Evolutionary conservation across 306 rosid genomes (phyloP).

Genomic region (Pyrus betulifolia): DNA sequence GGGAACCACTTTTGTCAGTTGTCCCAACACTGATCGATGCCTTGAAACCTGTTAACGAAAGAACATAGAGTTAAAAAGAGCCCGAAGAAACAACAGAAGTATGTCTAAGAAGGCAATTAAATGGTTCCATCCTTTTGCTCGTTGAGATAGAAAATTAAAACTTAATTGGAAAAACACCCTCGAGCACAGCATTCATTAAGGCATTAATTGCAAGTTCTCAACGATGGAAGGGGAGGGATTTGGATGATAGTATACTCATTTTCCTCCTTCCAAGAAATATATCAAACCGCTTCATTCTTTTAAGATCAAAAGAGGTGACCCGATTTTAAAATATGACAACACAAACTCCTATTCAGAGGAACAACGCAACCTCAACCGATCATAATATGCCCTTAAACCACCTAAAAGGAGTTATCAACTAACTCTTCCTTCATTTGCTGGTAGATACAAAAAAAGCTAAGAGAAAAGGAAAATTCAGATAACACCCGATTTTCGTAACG

Average conservation of each 20-base stretch:
- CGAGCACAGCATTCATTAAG: not conserved
- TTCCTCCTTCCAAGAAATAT: not conserved
- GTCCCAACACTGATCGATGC: constrained; percentile 35
- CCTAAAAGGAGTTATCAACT: not conserved
- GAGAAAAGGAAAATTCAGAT: not conserved
- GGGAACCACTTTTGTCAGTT: constrained; percentile 19
- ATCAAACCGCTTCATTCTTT: not conserved
- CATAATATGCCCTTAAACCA: not conserved
- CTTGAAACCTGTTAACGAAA: constrained; percentile 53
- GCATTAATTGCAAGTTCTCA: not conserved
- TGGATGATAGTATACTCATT: not conserved
- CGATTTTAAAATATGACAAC: not conserved
- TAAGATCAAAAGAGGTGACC: not conserved
- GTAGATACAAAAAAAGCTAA: not conserved
- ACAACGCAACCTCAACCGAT: not conserved
- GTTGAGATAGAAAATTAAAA: not conserved
- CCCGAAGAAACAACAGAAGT: not conserved
- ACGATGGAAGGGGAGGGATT: not conserved
- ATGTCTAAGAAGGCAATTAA: not conserved
- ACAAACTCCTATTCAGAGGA: not conserved
- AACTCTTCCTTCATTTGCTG: not conserved
- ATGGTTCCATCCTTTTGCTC: not conserved
- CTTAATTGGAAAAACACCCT: not conserved
- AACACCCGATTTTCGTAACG: not conserved
- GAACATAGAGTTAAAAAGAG: constrained; percentile 9